These are phyloP conservation scores for Zygotorulaspora chibaensis DNA, from an alignment of 805 yeast species.

Conservation along the genomic window DNA sequence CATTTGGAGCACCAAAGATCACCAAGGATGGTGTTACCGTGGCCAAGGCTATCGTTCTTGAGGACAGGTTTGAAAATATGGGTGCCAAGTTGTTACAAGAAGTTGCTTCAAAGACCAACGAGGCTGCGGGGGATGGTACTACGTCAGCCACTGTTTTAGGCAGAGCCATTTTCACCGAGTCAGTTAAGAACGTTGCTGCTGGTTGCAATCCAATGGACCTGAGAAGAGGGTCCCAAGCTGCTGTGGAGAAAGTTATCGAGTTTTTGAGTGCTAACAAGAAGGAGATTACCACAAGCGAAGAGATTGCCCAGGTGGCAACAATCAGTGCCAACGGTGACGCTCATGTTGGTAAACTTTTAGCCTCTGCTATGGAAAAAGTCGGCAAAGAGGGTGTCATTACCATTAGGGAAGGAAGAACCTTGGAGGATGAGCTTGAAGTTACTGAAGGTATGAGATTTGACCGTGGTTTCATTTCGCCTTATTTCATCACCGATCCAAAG, in stretches of 20 bases:
- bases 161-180: slow-evolving; percentile 90
- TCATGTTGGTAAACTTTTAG: slow-evolving; percentile 86
- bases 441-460: slow-evolving; percentile 98
- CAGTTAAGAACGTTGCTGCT: slow-evolving; percentile 95
- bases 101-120: slow-evolving; percentile 95
- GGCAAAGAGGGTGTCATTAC: slow-evolving; percentile 99
- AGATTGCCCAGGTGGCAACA: slow-evolving; percentile 97
- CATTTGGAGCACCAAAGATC: slow-evolving; percentile 94
- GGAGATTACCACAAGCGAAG: slow-evolving; percentile 89
- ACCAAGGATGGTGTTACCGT: slow-evolving; percentile 99
- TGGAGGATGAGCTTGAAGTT: slow-evolving; percentile 93
- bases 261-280: slow-evolving; percentile 81
- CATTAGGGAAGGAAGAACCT: slow-evolving; percentile 93
- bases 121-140: slow-evolving; percentile 98
- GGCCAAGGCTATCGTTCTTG: slow-evolving; percentile 75
- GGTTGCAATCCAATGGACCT: slow-evolving; percentile 99
- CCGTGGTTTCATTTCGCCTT: slow-evolving; percentile 95
- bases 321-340: slow-evolving; percentile 95
- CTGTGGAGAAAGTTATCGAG: slow-evolving; percentile 87
- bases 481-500: slow-evolving; percentile 92
- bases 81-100: slow-evolving; percentile 95
- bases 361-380: slow-evolving; percentile 96
- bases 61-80: slow-evolving; percentile 91
- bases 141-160: slow-evolving; percentile 96
- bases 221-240: slow-evolving; percentile 95